These are phyloP conservation scores for Gossypium bickii DNA, from an alignment of 345 rosid genomes.

Conservation along the genomic window DNA sequence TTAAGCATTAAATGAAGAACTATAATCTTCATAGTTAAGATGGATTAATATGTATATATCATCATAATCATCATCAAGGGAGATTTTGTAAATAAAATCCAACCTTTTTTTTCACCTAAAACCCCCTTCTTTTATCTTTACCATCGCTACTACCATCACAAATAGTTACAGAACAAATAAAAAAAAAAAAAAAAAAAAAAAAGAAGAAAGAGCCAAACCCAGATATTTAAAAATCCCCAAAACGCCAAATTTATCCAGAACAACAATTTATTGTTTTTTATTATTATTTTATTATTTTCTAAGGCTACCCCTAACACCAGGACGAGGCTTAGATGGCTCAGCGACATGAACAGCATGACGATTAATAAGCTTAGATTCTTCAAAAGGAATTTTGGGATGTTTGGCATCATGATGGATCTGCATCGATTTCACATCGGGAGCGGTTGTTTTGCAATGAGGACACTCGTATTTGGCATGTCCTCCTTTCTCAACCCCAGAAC, in stretches of 20 bases:
- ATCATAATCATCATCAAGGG: neutral
- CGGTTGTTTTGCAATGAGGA: constrained; percentile 81
- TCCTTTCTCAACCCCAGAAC: constrained; percentile 72
- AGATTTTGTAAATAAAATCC: neutral
- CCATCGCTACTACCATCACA: neutral
- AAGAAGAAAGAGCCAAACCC: neutral
- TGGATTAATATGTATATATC: neutral
- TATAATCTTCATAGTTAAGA: neutral
- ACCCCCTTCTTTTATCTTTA: neutral
- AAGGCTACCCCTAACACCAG: constrained; percentile 55
- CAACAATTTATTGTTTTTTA: neutral
- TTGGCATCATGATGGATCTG: constrained; percentile 92
- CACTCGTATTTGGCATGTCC: constrained; percentile 98
- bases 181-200: neutral
- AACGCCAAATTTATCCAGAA: neutral
- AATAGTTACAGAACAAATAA: neutral
- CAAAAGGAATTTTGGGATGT: constrained; percentile 79
- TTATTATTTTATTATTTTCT: constrained; percentile 33
- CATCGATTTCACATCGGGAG: constrained; percentile 83
- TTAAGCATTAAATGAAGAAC: neutral
- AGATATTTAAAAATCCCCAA: neutral
- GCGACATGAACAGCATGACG: constrained; percentile 36
- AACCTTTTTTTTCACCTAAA: neutral
- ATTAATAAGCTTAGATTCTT: constrained; percentile 64
- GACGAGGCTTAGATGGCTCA: constrained; percentile 39